Evolutionary conservation across 306 rosid species (phyloP).

Genomic region (Vachellia pachyceras): DNA sequence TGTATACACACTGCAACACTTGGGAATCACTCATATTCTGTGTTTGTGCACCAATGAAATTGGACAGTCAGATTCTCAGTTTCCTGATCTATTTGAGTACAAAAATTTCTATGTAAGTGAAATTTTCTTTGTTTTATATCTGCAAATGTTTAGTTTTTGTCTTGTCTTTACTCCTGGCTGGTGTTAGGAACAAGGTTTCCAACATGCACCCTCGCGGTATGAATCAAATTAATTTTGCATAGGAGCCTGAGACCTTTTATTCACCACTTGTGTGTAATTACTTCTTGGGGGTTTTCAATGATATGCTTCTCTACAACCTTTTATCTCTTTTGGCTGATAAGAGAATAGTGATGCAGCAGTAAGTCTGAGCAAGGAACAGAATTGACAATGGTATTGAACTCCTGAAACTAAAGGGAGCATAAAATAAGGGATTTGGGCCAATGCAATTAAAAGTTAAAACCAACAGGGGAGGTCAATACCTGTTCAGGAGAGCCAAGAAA

Average conservation of each 20-base stretch:
- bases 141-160: conserved; percentile 2
- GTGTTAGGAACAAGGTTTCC: neutral
- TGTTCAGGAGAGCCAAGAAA: neutral
- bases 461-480: neutral
- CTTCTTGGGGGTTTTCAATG: conserved; percentile 1
- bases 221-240: neutral
- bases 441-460: neutral
- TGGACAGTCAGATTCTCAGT: conserved; percentile 97
- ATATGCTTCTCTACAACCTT: conserved; percentile 6
- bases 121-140: conserved; percentile 11
- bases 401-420: neutral
- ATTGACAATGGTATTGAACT: neutral
- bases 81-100: conserved; percentile 77
- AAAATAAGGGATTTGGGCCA: neutral
- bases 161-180: neutral
- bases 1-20: conserved; percentile 72
- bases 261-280: neutral
- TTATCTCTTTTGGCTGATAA: conserved; percentile 4
- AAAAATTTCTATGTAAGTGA: conserved; percentile 80
- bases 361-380: neutral
- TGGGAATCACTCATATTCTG: conserved; percentile 81
- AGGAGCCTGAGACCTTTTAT: neutral
- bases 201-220: no score
- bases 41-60: conserved; percentile 92
- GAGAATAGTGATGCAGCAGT: neutral